phyloP scores from a whole-genome alignment of 768 basidiomycete genomes.

The Boletus vinaceobasis region DNA sequence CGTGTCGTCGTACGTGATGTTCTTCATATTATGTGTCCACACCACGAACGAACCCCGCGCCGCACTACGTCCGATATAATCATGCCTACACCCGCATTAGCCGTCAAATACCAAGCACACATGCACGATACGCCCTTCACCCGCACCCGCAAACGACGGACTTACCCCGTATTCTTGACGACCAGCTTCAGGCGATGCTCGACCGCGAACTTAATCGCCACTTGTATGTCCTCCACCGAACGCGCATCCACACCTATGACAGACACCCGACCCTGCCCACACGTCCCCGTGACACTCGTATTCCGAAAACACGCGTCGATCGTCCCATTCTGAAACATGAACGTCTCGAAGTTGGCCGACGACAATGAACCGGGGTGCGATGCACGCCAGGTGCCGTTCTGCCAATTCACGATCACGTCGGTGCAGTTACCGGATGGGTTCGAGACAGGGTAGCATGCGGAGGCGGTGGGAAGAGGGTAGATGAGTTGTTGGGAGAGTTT shows the following conservation, averaged over 20 bases:
- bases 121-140: not conserved
- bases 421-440: constrained; percentile 39
- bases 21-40: constrained; percentile 42
- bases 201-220: constrained; percentile 20
- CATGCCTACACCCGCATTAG: constrained; percentile 24
- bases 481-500: constrained; percentile 45
- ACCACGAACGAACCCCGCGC: constrained; percentile 36
- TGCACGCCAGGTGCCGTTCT: constrained; percentile 39
- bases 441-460: constrained; percentile 29
- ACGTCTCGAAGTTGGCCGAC: constrained; percentile 31
- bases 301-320: constrained; percentile 38
- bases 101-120: not conserved
- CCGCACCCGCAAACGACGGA: not conserved
- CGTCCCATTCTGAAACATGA: constrained; percentile 40
- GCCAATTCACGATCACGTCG: constrained; percentile 24
- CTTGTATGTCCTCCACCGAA: constrained; percentile 17
- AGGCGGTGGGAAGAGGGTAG: constrained; percentile 32
- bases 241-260: constrained; percentile 20
- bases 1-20: constrained; percentile 30
- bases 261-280: constrained; percentile 19
- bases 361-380: constrained; percentile 41
- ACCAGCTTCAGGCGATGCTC: constrained; percentile 17
- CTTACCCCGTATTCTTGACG: constrained; percentile 26
- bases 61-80: constrained; percentile 38
- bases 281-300: constrained; percentile 22